These are phyloP conservation scores for Mimosa bimucronata DNA, from an alignment of 306 rosid species.

Conservation along the genomic window DNA sequence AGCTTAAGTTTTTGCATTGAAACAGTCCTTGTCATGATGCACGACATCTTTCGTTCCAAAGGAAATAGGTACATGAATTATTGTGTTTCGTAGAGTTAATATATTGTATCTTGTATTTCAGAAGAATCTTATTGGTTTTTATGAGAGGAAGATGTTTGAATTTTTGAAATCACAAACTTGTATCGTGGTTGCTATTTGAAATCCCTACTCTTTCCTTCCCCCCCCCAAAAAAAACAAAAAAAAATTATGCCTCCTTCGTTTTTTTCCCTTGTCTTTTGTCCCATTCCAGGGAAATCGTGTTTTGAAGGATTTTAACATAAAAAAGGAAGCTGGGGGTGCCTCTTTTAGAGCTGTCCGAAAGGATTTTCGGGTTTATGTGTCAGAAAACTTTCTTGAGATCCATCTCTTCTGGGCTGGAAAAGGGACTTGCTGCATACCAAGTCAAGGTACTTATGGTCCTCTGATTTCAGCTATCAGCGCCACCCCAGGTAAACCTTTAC, in stretches of 20 bases:
- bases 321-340: slow-evolving; percentile 64
- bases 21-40: neutral
- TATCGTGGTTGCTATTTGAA: neutral
- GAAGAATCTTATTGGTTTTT: neutral
- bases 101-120: neutral
- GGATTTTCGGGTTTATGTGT: slow-evolving; percentile 48
- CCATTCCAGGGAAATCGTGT: slow-evolving; percentile 57
- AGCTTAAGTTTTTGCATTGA: neutral
- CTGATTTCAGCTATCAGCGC: slow-evolving; percentile 76
- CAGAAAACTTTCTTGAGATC: slow-evolving; percentile 69
- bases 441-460: slow-evolving; percentile 73
- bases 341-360: slow-evolving; percentile 46
- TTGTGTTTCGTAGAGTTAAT: neutral
- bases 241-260: slow-evolving; percentile 10
- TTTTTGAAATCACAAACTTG: neutral
- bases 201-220: neutral
- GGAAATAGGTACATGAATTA: neutral
- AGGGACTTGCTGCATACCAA: slow-evolving; percentile 80
- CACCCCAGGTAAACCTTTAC: slow-evolving; percentile 59
- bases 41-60: neutral
- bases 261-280: neutral
- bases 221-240: no score
- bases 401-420: slow-evolving; percentile 95
- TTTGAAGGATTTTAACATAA: slow-evolving; percentile 65
- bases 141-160: neutral